A percentile compares a stretch with the other conserved stretches of the same genome.
phyloP scores from a whole-genome alignment of 129 eudicot genomes.

The Artemisia tridentata region DNA sequence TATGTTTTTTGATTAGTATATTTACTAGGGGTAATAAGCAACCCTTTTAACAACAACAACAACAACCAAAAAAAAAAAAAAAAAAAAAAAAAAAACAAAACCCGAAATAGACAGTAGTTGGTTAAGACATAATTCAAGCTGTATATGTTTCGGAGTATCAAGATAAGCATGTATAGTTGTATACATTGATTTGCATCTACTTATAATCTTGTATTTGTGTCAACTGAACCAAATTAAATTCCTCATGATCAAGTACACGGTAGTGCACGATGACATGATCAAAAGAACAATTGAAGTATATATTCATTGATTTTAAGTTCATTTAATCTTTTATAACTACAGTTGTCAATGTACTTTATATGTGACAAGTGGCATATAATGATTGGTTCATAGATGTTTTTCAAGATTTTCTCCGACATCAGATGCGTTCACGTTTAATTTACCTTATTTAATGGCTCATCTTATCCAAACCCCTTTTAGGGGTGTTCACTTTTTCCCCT shows the following conservation, averaged over 20 bases:
- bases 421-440: too few relatives aligned
- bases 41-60: not conserved
- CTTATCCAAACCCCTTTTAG: too few relatives aligned
- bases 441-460: too few relatives aligned
- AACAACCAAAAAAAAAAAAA: too few relatives aligned
- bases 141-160: not conserved
- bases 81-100: too few relatives aligned
- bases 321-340: constrained; percentile 9
- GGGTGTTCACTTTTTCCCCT: too few relatives aligned
- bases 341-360: constrained; percentile 7
- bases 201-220: not conserved
- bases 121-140: not conserved
- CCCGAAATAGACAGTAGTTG: not conserved
- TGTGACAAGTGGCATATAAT: not conserved
- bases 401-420: not conserved
- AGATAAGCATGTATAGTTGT: not conserved
- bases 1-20: too few relatives aligned
- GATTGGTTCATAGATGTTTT: constrained; percentile 1
- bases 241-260: not conserved
- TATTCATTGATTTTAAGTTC: constrained; percentile 3
- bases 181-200: not conserved
- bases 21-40: too few relatives aligned
- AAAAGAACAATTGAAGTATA: not conserved
- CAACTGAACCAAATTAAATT: too few relatives aligned
- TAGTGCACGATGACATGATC: constrained; percentile 14